Base-by-base conservation (phyloP, 805 yeast genomes). In the Suhomyces prunicola region DNA sequence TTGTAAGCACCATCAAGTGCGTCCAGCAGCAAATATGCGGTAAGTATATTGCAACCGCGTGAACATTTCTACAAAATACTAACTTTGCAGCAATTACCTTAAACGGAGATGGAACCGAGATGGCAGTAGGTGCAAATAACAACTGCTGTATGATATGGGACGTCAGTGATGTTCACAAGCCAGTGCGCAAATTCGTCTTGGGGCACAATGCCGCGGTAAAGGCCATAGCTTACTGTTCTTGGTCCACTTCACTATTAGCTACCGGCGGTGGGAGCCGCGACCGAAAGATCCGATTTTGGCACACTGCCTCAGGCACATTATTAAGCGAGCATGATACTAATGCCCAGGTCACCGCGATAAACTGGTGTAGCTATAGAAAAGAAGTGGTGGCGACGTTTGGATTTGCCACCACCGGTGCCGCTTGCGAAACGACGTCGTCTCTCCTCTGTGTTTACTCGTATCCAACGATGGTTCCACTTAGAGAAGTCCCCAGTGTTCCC, bases 231-330 rank as follows among this genome's bases (percentile, higher is more conserved):
- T 92, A 82, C 61, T 92, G 97, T 64, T 97, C 97, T 0, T 91
- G 97, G 97, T 79, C 90, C 17, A 83, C 83, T 12, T 78, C 87
- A 2, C 69, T 92, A 7, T 66, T 92, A 35, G 97, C 93, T 0
- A 90, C 97, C 0, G 97, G 97, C 0, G 97, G 94, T 2, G 97
- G 97, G 0, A 82, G 86, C 19, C 85, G 83, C 60, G 97, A 92
- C 65, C 73, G 92, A 48, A 79, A 79, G n/a, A 81, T 91, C 7
- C 66, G 92, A 53, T 90, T 90, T 65, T 91, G 97, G 97, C 96
- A 92, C 66, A 80, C 94, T 0, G 72, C 73, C 2, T 77, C 93
- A 0, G 97, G 97, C 0, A 86, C 96, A 0, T 66, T 89, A 29
- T 69, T 91, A 29, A 73, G 78, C 7, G 74, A 84, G 23, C 65